These are phyloP conservation scores for Vitis hybrid DNA, from an alignment of 177 flowering plant species.

Conservation along the genomic window DNA sequence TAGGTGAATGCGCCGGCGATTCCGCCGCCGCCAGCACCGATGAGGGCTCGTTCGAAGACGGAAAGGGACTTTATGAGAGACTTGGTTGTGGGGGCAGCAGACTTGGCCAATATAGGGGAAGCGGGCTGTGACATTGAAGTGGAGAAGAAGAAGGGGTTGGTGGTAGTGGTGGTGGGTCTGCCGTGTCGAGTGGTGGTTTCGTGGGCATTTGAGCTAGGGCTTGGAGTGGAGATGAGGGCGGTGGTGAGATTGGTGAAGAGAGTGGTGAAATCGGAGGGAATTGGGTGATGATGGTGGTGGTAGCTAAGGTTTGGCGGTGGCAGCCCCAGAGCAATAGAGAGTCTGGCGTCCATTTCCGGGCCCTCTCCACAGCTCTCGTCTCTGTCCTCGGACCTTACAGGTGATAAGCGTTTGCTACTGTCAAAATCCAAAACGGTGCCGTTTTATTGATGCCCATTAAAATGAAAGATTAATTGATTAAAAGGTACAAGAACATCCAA, in stretches of 20 bases:
- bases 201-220: conserved; percentile 1
- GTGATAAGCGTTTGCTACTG: no score
- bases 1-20: conserved; percentile 94
- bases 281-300: conserved; percentile 1
- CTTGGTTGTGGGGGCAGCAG: conserved; percentile 34
- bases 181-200: conserved; percentile 3
- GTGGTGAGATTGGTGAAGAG: conserved; percentile 41
- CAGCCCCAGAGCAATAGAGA: conserved; percentile 42
- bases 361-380: no score
- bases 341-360: conserved; percentile 33
- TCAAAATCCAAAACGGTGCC: no score
- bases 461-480: no score
- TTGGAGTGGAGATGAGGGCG: conserved; percentile 27
- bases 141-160: conserved; percentile 11
- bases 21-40: conserved; percentile 86
- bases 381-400: no score
- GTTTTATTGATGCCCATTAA: no score
- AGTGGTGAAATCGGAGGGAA: conserved; percentile 34
- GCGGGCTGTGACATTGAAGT: conserved; percentile 17
- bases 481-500: no score
- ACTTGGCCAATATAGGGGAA: conserved; percentile 30
- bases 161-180: conserved; percentile 5
- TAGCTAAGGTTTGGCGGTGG: conserved; percentile 22
- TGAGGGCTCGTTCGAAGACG: conserved; percentile 63
- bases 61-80: conserved; percentile 54